Conservation (phyloP, 139 green algal genomes). For the Zygnema cylindricum region DNA sequence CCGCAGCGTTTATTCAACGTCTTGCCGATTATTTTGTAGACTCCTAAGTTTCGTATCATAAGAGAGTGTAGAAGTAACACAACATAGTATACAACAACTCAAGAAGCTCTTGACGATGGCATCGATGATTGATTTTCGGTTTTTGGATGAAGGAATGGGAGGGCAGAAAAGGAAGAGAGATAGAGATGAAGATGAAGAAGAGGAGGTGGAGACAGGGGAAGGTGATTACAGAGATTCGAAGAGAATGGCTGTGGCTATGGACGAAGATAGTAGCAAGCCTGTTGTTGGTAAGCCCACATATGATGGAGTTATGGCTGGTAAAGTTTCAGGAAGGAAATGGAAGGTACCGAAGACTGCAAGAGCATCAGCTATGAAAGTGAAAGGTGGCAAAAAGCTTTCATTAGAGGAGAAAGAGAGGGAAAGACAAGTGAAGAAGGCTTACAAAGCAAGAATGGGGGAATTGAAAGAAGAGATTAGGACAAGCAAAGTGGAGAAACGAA, state of each 20-base stretch:
- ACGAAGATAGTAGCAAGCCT: background rate
- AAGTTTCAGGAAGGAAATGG: conserved; percentile 18
- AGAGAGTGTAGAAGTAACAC: too few species aligned
- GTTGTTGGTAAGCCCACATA: background rate
- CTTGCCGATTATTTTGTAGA: too few species aligned
- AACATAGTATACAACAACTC: too few species aligned
- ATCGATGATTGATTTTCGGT: conserved; percentile 23
- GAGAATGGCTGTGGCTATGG: conserved; percentile 3
- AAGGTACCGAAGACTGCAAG: conserved; percentile 12
- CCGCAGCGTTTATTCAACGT: too few species aligned
- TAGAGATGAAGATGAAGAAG: background rate
- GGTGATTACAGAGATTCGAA: background rate
- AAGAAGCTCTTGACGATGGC: too few species aligned
- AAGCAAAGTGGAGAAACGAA: conserved; percentile 5
- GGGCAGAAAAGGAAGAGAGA: conserved; percentile 11
- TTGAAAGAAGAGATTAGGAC: conserved; percentile 10
- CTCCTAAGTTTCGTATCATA: too few species aligned
- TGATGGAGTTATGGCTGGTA: conserved; percentile 5
- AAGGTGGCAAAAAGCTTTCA: background rate
- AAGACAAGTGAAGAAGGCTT: conserved; percentile 16
- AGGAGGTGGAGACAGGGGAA: background rate
- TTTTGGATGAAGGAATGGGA: conserved; percentile 20
- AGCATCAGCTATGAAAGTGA: conserved; percentile 12
- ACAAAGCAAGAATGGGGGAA: background rate
- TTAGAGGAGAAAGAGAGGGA: background rate